phyloP scores from a whole-genome alignment of 352 stramenopile species.

The Globisporangium splendens region DNA sequence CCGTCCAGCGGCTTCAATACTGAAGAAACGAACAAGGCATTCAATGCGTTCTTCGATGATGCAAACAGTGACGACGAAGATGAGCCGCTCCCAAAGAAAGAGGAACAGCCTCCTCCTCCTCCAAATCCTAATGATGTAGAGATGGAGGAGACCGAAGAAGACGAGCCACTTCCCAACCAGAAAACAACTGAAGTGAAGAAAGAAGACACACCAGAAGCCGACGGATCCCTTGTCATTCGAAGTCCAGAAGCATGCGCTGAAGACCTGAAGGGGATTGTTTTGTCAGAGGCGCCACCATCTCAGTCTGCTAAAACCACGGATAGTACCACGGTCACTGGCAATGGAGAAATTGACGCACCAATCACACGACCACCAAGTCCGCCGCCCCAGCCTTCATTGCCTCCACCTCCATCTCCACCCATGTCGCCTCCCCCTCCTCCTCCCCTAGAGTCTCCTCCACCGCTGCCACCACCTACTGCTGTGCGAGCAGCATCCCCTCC shows the following conservation, averaged over 20 bases:
- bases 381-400: constrained; percentile 16
- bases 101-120: constrained; percentile 1
- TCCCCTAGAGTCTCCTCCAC: constrained; percentile 16
- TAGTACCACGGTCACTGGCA: background rate
- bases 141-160: constrained; percentile 47
- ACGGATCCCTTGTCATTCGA: constrained; percentile 28
- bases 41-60: constrained; percentile 73
- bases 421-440: constrained; percentile 46
- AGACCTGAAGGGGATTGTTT: constrained; percentile 8
- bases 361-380: background rate
- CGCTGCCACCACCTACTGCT: constrained; percentile 13
- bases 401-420: constrained; percentile 40
- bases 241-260: background rate
- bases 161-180: constrained; percentile 45
- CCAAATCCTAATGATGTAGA: constrained; percentile 26
- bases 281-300: background rate
- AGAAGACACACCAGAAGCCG: constrained; percentile 20
- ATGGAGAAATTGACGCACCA: background rate
- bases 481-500: constrained; percentile 26
- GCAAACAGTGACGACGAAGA: constrained; percentile 58
- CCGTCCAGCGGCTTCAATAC: constrained; percentile 41
- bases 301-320: background rate
- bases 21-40: constrained; percentile 58
- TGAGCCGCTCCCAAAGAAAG: constrained; percentile 46
- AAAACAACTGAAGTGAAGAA: background rate